These are phyloP conservation scores for Claviceps arundinis DNA, from an alignment of 2,329 filamentous ascomycete species.

Conservation along the genomic window DNA sequence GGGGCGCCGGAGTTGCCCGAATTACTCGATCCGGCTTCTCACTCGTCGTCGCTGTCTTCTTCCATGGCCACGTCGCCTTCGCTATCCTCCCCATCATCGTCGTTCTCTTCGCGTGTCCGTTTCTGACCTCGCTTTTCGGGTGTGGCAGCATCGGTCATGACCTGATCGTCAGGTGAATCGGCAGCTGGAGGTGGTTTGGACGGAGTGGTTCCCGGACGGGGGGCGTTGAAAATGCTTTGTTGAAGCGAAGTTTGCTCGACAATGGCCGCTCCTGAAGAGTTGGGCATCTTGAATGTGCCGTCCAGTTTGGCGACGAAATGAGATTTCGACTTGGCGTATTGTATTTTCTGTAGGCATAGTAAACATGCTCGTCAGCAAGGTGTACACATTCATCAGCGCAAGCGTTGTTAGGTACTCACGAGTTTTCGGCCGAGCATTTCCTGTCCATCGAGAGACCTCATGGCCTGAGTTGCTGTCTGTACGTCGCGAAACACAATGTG, in stretches of 20 bases:
- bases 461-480: conserved; percentile 83
- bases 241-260: conserved; percentile 61
- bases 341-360: conserved; percentile 54
- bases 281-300: conserved; percentile 68
- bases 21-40: conserved; percentile 10
- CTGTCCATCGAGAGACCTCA: conserved; percentile 77
- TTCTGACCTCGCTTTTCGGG: conserved; percentile 52
- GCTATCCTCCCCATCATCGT: conserved; percentile 52
- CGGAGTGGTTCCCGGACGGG: conserved; percentile 37
- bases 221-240: conserved; percentile 67
- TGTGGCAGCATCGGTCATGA: conserved; percentile 37
- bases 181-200: conserved; percentile 34
- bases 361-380: neutral
- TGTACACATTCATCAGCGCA: too few species aligned
- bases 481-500: conserved; percentile 84
- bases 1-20: neutral
- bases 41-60: conserved; percentile 61
- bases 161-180: conserved; percentile 33
- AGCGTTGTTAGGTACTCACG: conserved; percentile 37
- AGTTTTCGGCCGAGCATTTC: conserved; percentile 75
- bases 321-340: conserved; percentile 83
- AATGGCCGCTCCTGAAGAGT: conserved; percentile 34
- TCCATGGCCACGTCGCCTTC: conserved; percentile 57
- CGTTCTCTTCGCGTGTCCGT: conserved; percentile 52
- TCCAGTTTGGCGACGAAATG: conserved; percentile 82